A percentile compares a stretch with the other conserved stretches of the same genome.
phyloP scores from a whole-genome alignment of 1,139 yeast genomes.

The Zhuliangozyma blackwelliae region DNA sequence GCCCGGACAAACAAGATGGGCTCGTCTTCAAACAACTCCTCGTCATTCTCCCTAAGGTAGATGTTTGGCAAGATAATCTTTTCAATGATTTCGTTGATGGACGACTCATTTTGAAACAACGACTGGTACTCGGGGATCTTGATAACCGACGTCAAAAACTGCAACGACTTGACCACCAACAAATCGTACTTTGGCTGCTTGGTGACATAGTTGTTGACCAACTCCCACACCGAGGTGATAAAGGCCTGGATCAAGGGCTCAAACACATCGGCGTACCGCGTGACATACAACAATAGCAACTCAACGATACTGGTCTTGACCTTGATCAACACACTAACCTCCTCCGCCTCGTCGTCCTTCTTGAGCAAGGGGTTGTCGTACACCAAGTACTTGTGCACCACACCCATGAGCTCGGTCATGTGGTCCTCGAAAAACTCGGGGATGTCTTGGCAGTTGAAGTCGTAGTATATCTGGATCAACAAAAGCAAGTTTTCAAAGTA shows the following conservation, averaged over 20 bases:
- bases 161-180: slow-evolving; percentile 73
- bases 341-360: slow-evolving; percentile 65
- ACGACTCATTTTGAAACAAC: slow-evolving; percentile 62
- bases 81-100: slow-evolving; percentile 73
- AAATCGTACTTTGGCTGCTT: slow-evolving; percentile 77
- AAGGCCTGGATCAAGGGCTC: slow-evolving; percentile 71
- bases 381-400: slow-evolving; percentile 74
- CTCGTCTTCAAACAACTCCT: slow-evolving; percentile 93
- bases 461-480: slow-evolving; percentile 78
- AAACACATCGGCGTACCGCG: slow-evolving; percentile 89
- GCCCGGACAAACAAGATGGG: slow-evolving; percentile 89
- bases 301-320: slow-evolving; percentile 85
- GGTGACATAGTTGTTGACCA: slow-evolving; percentile 60
- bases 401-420: slow-evolving; percentile 68
- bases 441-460: slow-evolving; percentile 93
- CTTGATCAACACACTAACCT: slow-evolving; percentile 64
- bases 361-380: slow-evolving; percentile 50
- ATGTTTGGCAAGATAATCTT: slow-evolving; percentile 87
- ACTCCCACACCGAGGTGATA: slow-evolving; percentile 77
- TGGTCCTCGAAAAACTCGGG: slow-evolving; percentile 98
- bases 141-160: slow-evolving; percentile 79
- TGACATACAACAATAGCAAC: slow-evolving; percentile 77
- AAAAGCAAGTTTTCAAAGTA: slow-evolving; percentile 70
- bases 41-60: slow-evolving; percentile 78
- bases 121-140: slow-evolving; percentile 57